Percentiles rank a stretch among this genome's conserved stretches.
Evolutionary conservation across 352 stramenopile species (phyloP).

Genomic region (Globisporangium recalcitrans): DNA sequence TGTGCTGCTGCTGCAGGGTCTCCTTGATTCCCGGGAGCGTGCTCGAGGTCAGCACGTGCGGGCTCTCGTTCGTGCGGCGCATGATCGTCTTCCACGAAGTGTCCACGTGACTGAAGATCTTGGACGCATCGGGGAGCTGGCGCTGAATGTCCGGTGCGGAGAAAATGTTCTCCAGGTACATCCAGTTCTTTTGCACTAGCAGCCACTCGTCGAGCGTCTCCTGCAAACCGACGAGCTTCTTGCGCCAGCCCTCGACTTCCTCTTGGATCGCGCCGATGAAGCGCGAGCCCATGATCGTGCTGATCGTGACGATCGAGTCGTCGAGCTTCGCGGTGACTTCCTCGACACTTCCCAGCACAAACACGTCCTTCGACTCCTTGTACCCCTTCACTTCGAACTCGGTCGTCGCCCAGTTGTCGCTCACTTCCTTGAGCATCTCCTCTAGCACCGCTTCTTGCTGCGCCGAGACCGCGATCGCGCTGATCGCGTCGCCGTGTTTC

Average conservation of each 20-base stretch:
- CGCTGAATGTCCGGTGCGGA: constrained; percentile 88
- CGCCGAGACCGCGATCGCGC: constrained; percentile 72
- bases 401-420: constrained; percentile 77
- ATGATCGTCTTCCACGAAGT: constrained; percentile 91
- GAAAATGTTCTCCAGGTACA: constrained; percentile 88
- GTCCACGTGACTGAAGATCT: constrained; percentile 89
- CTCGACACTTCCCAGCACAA: constrained; percentile 89
- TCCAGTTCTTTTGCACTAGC: constrained; percentile 86
- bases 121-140: constrained; percentile 86
- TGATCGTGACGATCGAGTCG: constrained; percentile 92
- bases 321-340: constrained; percentile 89
- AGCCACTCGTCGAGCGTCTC: constrained; percentile 88
- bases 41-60: constrained; percentile 78
- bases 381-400: constrained; percentile 92
- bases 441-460: constrained; percentile 90
- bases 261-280: constrained; percentile 89
- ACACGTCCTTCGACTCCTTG: constrained; percentile 92
- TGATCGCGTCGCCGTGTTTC: constrained; percentile 85
- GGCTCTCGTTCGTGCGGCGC: constrained; percentile 81
- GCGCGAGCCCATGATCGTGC: constrained; percentile 88
- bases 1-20: constrained; percentile 80
- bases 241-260: constrained; percentile 86
- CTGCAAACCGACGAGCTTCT: constrained; percentile 77
- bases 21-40: constrained; percentile 80
- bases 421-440: constrained; percentile 93